These are phyloP conservation scores for Butyriboletus appendiculatus DNA, from an alignment of 1,284 basidiomycete species.

Conservation along the genomic window DNA sequence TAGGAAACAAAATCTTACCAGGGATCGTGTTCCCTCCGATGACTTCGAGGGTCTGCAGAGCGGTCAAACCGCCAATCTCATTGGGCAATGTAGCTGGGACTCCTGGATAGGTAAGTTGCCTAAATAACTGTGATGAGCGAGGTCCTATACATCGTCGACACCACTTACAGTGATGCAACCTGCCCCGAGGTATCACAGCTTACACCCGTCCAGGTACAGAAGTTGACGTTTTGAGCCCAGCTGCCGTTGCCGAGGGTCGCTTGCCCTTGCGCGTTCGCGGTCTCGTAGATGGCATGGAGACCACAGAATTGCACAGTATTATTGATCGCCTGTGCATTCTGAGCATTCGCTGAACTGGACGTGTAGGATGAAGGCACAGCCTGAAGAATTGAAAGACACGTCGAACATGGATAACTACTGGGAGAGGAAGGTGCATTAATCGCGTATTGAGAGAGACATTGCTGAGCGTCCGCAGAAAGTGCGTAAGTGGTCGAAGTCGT, in stretches of 20 bases:
- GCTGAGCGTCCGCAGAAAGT: conserved; percentile 42
- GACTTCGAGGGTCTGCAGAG: conserved; percentile 42
- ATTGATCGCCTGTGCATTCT: conserved; percentile 36
- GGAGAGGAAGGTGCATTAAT: conserved; percentile 48
- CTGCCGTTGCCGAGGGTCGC: conserved; percentile 42
- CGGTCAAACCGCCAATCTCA: conserved; percentile 44
- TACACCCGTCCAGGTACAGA: conserved; percentile 53
- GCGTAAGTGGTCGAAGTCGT: conserved; percentile 25
- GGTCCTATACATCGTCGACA: neutral
- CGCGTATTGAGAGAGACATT: conserved; percentile 50
- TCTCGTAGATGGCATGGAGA: conserved; percentile 49
- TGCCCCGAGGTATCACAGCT: conserved; percentile 43
- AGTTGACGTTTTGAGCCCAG: conserved; percentile 48
- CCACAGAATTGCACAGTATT: conserved; percentile 52
- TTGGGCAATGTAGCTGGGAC: conserved; percentile 47
- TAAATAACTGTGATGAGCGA: conserved; percentile 18
- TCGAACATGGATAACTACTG: conserved; percentile 47
- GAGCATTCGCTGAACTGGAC: conserved; percentile 31
- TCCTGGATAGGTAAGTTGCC: conserved; percentile 47
- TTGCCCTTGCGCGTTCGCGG: conserved; percentile 42
- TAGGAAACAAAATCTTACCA: conserved; percentile 29
- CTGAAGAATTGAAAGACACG: conserved; percentile 45
- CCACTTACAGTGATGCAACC: conserved; percentile 47
- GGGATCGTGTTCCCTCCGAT: conserved; percentile 46
- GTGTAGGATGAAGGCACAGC: conserved; percentile 39